Evolutionary conservation across 441 rosid species (phyloP).

Genomic region (Erodium moschatum): DNA sequence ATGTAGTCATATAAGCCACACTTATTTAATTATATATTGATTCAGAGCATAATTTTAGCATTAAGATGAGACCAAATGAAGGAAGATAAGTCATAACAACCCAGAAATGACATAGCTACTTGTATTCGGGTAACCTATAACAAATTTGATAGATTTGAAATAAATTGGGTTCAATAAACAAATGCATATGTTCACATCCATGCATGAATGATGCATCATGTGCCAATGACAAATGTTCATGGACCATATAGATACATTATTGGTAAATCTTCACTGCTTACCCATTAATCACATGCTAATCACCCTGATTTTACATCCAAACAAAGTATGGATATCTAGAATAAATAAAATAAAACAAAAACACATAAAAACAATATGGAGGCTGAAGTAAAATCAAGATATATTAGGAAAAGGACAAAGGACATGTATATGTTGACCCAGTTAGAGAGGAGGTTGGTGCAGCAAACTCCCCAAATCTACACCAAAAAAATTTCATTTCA

Average conservation of each 20-base stretch:
- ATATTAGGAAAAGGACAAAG: no score
- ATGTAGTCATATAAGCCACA: neutral
- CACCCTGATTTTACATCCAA: slow-evolving; percentile 6
- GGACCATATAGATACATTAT: neutral
- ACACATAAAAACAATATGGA: no score
- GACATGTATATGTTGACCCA: neutral
- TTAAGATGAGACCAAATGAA: neutral
- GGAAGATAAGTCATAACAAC: neutral
- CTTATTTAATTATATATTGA: neutral
- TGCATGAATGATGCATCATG: neutral
- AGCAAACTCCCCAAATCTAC: slow-evolving; percentile 40
- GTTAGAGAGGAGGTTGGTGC: slow-evolving; percentile 41
- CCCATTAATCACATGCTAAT: neutral
- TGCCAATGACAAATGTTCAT: neutral
- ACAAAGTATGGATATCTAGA: neutral
- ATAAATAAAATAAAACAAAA: neutral
- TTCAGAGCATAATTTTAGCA: neutral
- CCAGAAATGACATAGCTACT: neutral
- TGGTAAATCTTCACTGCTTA: neutral
- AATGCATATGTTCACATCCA: no score
- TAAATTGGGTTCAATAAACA: no score
- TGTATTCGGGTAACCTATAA: neutral
- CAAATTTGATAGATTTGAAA: neutral
- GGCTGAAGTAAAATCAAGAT: no score
- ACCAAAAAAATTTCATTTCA: slow-evolving; percentile 11